Conservation (phyloP, 1,139 yeast genomes). For the Yamadazyma songkhlaensis region DNA sequence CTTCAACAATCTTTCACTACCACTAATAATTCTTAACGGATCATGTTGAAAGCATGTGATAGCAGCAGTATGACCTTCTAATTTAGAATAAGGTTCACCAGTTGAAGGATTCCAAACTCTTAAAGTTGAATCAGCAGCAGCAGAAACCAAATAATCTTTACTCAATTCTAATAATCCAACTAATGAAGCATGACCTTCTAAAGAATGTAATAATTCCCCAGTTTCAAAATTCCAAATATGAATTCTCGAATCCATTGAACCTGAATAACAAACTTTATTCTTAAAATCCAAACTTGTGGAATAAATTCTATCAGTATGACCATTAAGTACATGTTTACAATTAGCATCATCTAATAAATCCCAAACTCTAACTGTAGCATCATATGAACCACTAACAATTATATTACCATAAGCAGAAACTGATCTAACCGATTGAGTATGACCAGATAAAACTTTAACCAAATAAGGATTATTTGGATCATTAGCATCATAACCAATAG, state of each 20-base stretch:
- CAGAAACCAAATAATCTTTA: slow-evolving; percentile 80
- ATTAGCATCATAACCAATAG: slow-evolving; percentile 34
- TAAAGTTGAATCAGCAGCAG: slow-evolving; percentile 92
- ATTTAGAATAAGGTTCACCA: slow-evolving; percentile 64
- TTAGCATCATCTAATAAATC: slow-evolving; percentile 67
- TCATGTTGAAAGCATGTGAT: slow-evolving; percentile 94
- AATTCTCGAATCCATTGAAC: slow-evolving; percentile 87
- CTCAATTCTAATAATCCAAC: slow-evolving; percentile 85
- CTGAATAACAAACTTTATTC: slow-evolving; percentile 81
- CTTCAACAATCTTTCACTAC: slow-evolving; percentile 79
- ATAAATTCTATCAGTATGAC: slow-evolving; percentile 86
- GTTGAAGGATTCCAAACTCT: slow-evolving; percentile 89
- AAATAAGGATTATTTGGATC: slow-evolving; percentile 63
- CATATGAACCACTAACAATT: slow-evolving; percentile 88
- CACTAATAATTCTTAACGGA: slow-evolving; percentile 80
- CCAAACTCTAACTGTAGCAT: slow-evolving; percentile 91
- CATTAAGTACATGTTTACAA: slow-evolving; percentile 71
- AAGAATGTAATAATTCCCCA: slow-evolving; percentile 62
- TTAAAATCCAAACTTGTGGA: slow-evolving; percentile 78
- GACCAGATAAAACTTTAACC: slow-evolving; percentile 78
- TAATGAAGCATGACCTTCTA: slow-evolving; percentile 84
- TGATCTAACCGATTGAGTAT: slow-evolving; percentile 83
- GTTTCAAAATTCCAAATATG: slow-evolving; percentile 85
- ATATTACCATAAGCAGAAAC: slow-evolving; percentile 84
- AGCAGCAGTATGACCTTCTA: slow-evolving; percentile 84